These are phyloP conservation scores for Epichloe typhina DNA, from an alignment of 2,329 filamentous ascomycete species.

Conservation along the genomic window DNA sequence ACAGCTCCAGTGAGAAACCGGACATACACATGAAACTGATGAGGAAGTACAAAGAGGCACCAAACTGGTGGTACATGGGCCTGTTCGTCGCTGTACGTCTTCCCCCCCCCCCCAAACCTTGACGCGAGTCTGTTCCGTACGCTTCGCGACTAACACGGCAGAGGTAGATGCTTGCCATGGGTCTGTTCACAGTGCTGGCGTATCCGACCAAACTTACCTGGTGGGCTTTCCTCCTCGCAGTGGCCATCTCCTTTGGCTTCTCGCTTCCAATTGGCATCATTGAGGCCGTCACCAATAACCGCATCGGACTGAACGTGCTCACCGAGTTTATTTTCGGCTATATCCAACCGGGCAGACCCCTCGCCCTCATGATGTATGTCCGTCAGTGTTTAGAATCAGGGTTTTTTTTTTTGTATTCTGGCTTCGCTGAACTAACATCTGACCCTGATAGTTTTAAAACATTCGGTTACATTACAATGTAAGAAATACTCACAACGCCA, in stretches of 20 bases:
- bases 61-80: conserved; percentile 49
- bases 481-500: conserved; percentile 2
- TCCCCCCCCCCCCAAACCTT: no score
- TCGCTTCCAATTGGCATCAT: conserved; percentile 57
- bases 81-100: conserved; percentile 40
- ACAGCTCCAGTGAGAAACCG: conserved; percentile 44
- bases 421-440: neutral
- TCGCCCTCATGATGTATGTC: conserved; percentile 58
- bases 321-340: conserved; percentile 66
- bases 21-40: conserved; percentile 54
- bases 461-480: conserved; percentile 49
- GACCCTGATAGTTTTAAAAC: conserved; percentile 41
- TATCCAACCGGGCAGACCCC: conserved; percentile 57
- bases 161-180: conserved; percentile 38
- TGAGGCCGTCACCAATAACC: conserved; percentile 54
- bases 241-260: conserved; percentile 51
- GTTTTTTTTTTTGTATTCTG: neutral
- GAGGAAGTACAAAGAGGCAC: conserved; percentile 48
- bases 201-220: conserved; percentile 57
- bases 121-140: neutral
- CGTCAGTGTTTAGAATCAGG: neutral
- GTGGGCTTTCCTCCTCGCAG: conserved; percentile 59
- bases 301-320: conserved; percentile 61
- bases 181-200: conserved; percentile 39
- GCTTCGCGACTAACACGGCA: neutral